A percentile compares a stretch with the other conserved stretches of the same genome.
These are phyloP conservation scores for Paecilomyces sp. DNA, from an alignment of 2,329 filamentous ascomycete species.

Conservation along the genomic window DNA sequence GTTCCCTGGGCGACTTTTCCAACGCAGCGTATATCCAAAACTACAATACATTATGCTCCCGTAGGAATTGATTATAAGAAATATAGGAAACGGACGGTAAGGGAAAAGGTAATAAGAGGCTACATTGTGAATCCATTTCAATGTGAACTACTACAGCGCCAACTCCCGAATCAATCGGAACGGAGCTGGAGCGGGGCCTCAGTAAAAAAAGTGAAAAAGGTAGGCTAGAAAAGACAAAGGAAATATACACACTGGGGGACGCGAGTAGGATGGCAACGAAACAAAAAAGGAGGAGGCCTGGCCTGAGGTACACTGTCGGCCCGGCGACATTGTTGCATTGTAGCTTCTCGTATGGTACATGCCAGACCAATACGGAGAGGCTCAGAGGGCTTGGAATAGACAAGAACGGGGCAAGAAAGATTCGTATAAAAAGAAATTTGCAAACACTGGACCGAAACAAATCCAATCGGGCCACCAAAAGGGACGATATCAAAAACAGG, in stretches of 20 bases:
- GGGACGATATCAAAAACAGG: neutral
- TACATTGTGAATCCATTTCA: neutral
- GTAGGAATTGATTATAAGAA: neutral
- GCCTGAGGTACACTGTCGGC: neutral
- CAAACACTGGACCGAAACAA: constrained; percentile 3
- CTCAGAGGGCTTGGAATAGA: constrained; percentile 1
- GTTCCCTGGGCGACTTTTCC: neutral
- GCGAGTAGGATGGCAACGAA: neutral
- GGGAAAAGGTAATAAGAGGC: neutral
- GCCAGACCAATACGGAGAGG: neutral
- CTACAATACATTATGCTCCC: neutral
- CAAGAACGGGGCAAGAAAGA: neutral
- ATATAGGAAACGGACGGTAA: neutral
- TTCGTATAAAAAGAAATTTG: constrained; percentile 6
- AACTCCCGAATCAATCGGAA: neutral
- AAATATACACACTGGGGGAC: neutral
- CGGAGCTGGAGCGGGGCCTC: neutral
- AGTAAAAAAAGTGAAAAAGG: neutral
- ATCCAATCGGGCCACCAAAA: constrained; percentile 2
- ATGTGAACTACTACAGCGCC: neutral
- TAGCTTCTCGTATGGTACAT: neutral
- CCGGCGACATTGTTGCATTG: neutral
- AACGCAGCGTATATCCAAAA: neutral
- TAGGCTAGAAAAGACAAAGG: neutral
- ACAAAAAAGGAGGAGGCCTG: neutral